Percentiles rank a stretch among this genome's conserved stretches.
phyloP scores from a whole-genome alignment of 2,329 filamentous ascomycete genomes.

The Penicillium sp. region DNA sequence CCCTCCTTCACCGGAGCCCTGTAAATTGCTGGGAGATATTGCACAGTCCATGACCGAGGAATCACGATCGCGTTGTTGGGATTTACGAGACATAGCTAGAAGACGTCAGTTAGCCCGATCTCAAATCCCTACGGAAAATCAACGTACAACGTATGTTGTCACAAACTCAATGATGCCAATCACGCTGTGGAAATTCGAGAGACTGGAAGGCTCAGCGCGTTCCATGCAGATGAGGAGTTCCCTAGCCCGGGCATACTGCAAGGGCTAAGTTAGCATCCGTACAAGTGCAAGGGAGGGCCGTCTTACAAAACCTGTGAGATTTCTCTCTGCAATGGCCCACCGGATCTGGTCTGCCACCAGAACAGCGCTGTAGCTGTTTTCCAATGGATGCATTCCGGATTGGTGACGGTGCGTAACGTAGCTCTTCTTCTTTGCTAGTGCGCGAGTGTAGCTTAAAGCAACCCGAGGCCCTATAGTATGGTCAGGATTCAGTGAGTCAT shows the following conservation, averaged over 20 bases:
- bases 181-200: conserved; percentile 7
- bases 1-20: not conserved
- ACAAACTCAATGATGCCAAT: conserved; percentile 13
- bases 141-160: conserved; percentile 8
- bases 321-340: not conserved
- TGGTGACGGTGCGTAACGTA: not conserved
- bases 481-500: not conserved
- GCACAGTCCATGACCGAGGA: conserved; percentile 14
- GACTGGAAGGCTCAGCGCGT: not conserved
- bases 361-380: not conserved
- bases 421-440: not conserved
- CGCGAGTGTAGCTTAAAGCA: not conserved
- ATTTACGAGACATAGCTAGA: conserved; percentile 10
- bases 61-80: conserved; percentile 8
- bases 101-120: not conserved
- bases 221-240: conserved; percentile 2
- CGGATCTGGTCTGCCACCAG: not conserved
- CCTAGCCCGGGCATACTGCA: not conserved
- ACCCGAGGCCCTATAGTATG: not conserved
- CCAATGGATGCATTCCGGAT: not conserved
- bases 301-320: conserved; percentile 1
- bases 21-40: conserved; percentile 9
- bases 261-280: not conserved
- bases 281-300: not conserved
- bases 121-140: not conserved